Percentiles rank a stretch among this genome's conserved stretches.
These are phyloP conservation scores for Favolaschia claudopus DNA, from an alignment of 768 basidiomycete genomes.

Conservation along the genomic window DNA sequence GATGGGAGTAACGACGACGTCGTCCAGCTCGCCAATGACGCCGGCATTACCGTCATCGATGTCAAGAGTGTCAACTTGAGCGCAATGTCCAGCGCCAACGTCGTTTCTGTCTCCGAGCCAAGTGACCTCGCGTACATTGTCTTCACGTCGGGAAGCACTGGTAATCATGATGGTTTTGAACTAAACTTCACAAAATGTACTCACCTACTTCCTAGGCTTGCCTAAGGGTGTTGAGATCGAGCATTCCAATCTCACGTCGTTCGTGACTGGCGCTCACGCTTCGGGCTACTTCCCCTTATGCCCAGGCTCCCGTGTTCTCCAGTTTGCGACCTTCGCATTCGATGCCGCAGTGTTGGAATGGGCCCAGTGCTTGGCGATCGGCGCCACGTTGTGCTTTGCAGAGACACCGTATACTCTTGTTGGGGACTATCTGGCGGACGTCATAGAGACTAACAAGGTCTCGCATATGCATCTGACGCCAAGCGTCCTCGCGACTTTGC, in stretches of 20 bases:
- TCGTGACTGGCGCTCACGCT: not conserved
- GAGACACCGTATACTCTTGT: not conserved
- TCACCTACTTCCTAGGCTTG: not conserved
- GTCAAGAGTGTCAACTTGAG: not conserved
- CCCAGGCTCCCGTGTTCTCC: not conserved
- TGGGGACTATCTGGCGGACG: not conserved
- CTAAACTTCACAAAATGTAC: too few relatives aligned
- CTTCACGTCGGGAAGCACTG: not conserved
- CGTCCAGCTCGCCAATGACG: not conserved
- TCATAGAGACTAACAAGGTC: not conserved
- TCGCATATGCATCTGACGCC: not conserved
- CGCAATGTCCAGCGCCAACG: not conserved
- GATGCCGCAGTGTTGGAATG: not conserved
- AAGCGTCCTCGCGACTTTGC: not conserved
- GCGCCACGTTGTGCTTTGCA: not conserved
- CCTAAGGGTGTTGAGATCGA: not conserved
- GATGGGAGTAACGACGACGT: not conserved
- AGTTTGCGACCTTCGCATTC: not conserved
- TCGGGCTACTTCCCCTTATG: not conserved
- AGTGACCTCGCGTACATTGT: not conserved
- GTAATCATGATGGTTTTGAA: too few relatives aligned
- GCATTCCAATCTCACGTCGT: not conserved
- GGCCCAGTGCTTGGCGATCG: not conserved
- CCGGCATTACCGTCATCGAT: not conserved
- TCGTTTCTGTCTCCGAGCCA: not conserved